These are phyloP conservation scores for Saturnispora silvae DNA, from an alignment of 805 yeast species.

Conservation along the genomic window DNA sequence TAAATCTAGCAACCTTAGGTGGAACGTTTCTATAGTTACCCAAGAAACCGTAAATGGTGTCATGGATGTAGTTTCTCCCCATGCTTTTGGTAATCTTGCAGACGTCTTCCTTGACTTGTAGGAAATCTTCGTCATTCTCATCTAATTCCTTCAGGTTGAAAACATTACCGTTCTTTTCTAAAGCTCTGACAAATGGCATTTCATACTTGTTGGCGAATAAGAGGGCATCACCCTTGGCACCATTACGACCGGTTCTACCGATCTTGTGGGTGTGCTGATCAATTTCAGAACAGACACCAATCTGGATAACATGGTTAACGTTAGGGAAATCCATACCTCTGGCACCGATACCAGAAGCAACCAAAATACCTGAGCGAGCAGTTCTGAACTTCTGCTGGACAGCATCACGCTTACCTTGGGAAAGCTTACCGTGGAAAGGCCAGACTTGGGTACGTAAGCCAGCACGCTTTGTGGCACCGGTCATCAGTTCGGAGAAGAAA, in stretches of 20 bases:
- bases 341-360: slow-evolving; percentile 90
- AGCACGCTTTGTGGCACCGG: slow-evolving; percentile 11
- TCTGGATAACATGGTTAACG: slow-evolving; percentile 76
- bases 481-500: slow-evolving; percentile 38
- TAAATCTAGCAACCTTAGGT: slow-evolving; percentile 21
- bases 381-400: slow-evolving; percentile 25
- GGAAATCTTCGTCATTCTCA: slow-evolving; percentile 26
- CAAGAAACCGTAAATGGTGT: slow-evolving; percentile 12
- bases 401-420: slow-evolving; percentile 49
- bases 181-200: slow-evolving; percentile 38
- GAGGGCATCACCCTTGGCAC: slow-evolving; percentile 62
- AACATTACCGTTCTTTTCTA: slow-evolving; percentile 44
- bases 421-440: slow-evolving; percentile 60
- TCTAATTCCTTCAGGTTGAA: slow-evolving; percentile 37
- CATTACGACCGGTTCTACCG: slow-evolving; percentile 95
- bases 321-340: slow-evolving; percentile 94
- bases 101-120: slow-evolving; percentile 25
- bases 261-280: slow-evolving; percentile 87
- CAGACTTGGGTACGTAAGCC: slow-evolving; percentile 13
- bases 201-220: slow-evolving; percentile 51
- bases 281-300: slow-evolving; percentile 62
- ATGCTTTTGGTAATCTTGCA: slow-evolving; percentile 12
- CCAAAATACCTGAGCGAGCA: slow-evolving; percentile 43
- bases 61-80: slow-evolving; percentile 9
- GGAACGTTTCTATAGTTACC: slow-evolving; percentile 18